Base-by-base conservation (phyloP, 2,329 filamentous ascomycete genomes). In the Botrytis squamosa region DNA sequence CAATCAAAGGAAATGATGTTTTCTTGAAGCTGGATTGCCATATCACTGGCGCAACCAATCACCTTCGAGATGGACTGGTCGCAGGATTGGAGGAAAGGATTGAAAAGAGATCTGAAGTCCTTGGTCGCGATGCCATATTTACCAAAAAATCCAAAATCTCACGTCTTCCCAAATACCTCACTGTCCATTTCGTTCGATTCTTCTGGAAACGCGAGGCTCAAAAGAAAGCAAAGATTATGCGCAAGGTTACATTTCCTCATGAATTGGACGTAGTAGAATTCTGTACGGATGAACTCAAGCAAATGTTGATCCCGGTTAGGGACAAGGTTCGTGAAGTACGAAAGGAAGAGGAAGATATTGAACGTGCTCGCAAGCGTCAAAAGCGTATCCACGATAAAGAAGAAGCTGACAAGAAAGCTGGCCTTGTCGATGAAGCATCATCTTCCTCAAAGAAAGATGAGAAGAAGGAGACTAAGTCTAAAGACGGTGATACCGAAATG, bases 181-280 rank as follows among this genome's bases (percentile, higher is more conserved):
- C 96, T 0, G 93, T 99, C 6, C 96, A 99, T 83, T 97, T 99
- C 82, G 93, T 99, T 73, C 93, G 96, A 77, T 99, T 99, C 85
- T 98, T 95, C 85, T 99, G 96, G 96, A 95, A 97, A 81, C 90
- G 92, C 65, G 94, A 97, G 78, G 94, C 93, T 5, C 92, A 97
- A 83, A 98, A 98, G 86, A 99, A 99, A 87, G 95, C 95, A 77
- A 99, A 99, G 88, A 99, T 99, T 79, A 95, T 99, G 93, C 93
- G 95, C 82, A 99, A 98, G 84, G 96, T 99, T 73, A 95, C 94
- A 0, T 99, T 99, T 82, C 95, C 95, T 10, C 91, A 93, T 69
- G 96, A 99, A 83, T 86, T 99, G 49, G 96, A 99, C 80, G 90
- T 93, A 57, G 91, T 97, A 36, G 96, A 99, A 81, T 98, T 97